Conservation (phyloP, 768 basidiomycete species). For the Dacryopinax primogenitus region DNA sequence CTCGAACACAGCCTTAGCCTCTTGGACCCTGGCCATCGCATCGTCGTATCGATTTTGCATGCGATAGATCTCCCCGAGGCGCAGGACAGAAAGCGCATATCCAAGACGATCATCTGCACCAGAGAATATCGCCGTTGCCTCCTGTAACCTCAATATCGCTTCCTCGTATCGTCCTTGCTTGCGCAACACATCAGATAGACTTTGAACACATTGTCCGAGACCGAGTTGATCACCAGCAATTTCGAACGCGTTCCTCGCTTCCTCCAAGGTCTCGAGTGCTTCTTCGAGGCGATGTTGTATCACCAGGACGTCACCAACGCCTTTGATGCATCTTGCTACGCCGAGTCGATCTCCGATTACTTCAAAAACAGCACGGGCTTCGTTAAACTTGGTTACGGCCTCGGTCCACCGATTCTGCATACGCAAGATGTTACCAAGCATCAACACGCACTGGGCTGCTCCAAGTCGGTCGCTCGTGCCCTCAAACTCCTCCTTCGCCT, state of each 20-base stretch:
- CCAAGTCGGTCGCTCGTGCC: neutral
- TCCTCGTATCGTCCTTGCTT: neutral
- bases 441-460: neutral
- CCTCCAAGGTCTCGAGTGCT: neutral
- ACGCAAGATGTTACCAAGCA: neutral
- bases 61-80: no score
- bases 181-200: neutral
- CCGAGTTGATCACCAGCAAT: neutral
- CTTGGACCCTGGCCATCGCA: no score
- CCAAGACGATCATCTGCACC: neutral
- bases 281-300: neutral
- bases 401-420: neutral
- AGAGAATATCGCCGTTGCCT: neutral
- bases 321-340: neutral
- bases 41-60: no score
- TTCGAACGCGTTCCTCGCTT: neutral
- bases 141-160: neutral
- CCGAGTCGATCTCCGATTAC: neutral
- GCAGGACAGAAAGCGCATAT: no score
- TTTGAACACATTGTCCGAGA: neutral
- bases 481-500: neutral
- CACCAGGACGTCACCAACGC: neutral
- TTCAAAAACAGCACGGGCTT: neutral
- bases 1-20: no score
- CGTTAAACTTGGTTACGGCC: neutral